Base-by-base conservation (phyloP, 2,329 filamentous ascomycete species). In the Thielaviopsis ethacetica region DNA sequence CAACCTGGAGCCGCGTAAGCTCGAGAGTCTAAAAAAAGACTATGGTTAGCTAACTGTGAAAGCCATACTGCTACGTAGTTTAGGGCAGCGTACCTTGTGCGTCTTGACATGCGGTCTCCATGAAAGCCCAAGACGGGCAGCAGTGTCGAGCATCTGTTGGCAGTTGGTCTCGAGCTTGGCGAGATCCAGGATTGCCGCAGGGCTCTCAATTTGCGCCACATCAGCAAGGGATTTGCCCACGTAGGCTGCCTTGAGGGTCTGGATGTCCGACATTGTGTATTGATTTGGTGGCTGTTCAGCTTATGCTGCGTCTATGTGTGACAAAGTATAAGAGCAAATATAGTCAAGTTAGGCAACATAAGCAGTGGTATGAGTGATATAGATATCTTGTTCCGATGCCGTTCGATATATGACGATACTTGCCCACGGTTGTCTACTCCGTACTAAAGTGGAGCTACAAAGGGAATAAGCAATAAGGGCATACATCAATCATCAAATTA, bases 31-130 rank as follows among this genome's bases (percentile, higher is more conserved):
- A 50, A 24, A 6, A 6, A 1, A 12, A n/a, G 44, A n/a, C n/a
- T n/a, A n/a, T n/a, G 21, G 64, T 67, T 27, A 65, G 63, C 53
- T 65, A 56, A 47, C 17, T 6, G 22, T 7, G 12, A 24, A 12
- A 19, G 3, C 2, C 34, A 50, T 50, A n/a, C 47, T 51, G 51
- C 13, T 53, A 27, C 3, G 19, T 4, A 19, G 5, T 41, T 38
- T 7, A 38, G 15, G 27, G 26, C 9, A 22, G 38, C 49, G 59
- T 70, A 84, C 85, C 74, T 93, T 93, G 69, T 93, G 88, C 22
- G 86, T 90, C 71, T 93, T 93, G 61, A 91, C 81, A 68, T 93
- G 88, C 1, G 85, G 83, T 61, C 88, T 75, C 73, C 88, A 91
- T 6, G 76, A 77, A 24, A 91, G 74, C 0, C 76, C 73, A 15